Conservation (phyloP, 2,329 filamentous ascomycete genomes). For the Sarocladium kiliense region DNA sequence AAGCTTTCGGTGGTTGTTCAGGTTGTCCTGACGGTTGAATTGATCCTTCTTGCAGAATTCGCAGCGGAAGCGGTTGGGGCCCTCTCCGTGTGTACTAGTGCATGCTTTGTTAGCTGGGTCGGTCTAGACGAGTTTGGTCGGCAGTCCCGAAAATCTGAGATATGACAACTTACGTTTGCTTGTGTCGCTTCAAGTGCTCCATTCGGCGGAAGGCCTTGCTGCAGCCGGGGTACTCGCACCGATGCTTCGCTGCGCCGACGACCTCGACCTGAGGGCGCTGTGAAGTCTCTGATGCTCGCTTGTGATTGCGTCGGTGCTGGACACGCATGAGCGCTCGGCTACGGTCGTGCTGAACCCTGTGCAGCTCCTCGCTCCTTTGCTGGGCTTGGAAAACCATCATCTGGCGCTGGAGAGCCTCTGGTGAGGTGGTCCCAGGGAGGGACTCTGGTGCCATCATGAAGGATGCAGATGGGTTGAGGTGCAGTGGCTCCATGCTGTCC, state of each 20-base stretch:
- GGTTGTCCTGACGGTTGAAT: conserved; percentile 36
- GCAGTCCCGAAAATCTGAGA: not conserved
- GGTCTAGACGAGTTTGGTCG: not conserved
- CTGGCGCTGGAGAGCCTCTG: conserved; percentile 26
- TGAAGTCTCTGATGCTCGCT: conserved; percentile 12
- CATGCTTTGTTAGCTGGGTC: not conserved
- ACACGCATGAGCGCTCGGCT: conserved; percentile 17
- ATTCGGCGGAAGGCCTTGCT: conserved; percentile 44
- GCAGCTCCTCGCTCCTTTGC: conserved; percentile 38
- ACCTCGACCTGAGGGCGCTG: conserved; percentile 23
- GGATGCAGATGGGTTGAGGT: conserved; percentile 22
- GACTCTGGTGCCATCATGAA: conserved; percentile 6
- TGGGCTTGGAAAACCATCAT: conserved; percentile 37
- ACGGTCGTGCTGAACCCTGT: conserved; percentile 15
- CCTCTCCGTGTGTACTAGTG: conserved; percentile 30
- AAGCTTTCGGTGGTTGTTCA: conserved; percentile 37
- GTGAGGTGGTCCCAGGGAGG: not conserved
- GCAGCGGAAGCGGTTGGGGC: conserved; percentile 34
- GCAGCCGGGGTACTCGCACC: conserved; percentile 42
- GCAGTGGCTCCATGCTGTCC: conserved; percentile 26
- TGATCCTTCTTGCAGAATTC: conserved; percentile 37
- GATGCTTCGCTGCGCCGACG: conserved; percentile 34
- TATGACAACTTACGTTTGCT: conserved; percentile 39
- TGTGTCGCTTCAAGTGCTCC: conserved; percentile 52
- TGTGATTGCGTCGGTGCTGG: conserved; percentile 29